Conservation (phyloP, 1,139 yeast species). For the Scheffersomyces insectosa region DNA sequence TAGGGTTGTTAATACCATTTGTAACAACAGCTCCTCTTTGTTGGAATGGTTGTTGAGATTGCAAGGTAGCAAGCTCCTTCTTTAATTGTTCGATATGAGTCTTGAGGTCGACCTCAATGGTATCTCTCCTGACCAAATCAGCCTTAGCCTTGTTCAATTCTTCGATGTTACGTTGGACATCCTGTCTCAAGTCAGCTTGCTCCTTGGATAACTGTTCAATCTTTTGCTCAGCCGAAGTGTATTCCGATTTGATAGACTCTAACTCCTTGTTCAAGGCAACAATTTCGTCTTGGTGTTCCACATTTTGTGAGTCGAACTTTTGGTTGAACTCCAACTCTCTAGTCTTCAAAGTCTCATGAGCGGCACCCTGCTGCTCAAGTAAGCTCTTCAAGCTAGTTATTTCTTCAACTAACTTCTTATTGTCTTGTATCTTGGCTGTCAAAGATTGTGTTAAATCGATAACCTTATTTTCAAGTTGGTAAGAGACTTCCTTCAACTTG, state of each 20-base stretch:
- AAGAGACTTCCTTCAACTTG: constrained; percentile 88
- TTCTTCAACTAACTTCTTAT: constrained; percentile 66
- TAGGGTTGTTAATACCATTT: constrained; percentile 19
- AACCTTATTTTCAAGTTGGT: constrained; percentile 91
- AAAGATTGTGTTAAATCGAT: constrained; percentile 88
- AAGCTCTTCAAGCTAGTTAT: constrained; percentile 56
- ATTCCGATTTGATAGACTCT: constrained; percentile 55
- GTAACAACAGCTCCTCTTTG: constrained; percentile 2
- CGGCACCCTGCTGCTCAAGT: constrained; percentile 57
- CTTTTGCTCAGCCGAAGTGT: constrained; percentile 61
- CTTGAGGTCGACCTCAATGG: constrained; percentile 69
- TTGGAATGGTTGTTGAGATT: constrained; percentile 25
- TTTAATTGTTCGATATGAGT: constrained; percentile 70
- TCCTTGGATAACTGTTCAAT: constrained; percentile 65
- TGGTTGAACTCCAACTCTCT: constrained; percentile 58
- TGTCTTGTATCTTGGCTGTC: constrained; percentile 76
- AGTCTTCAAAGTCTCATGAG: constrained; percentile 56
- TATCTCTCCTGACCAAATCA: constrained; percentile 61
- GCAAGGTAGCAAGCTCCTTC: constrained; percentile 58
- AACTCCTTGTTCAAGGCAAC: constrained; percentile 60
- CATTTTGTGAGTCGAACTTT: constrained; percentile 44
- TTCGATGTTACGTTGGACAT: constrained; percentile 60
- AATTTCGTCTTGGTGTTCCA: constrained; percentile 52
- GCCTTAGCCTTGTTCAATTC: constrained; percentile 65
- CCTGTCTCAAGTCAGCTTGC: constrained; percentile 63